phyloP scores from a whole-genome alignment of 2,329 filamentous ascomycete genomes.

The Aspergillus pseudoglaucus region DNA sequence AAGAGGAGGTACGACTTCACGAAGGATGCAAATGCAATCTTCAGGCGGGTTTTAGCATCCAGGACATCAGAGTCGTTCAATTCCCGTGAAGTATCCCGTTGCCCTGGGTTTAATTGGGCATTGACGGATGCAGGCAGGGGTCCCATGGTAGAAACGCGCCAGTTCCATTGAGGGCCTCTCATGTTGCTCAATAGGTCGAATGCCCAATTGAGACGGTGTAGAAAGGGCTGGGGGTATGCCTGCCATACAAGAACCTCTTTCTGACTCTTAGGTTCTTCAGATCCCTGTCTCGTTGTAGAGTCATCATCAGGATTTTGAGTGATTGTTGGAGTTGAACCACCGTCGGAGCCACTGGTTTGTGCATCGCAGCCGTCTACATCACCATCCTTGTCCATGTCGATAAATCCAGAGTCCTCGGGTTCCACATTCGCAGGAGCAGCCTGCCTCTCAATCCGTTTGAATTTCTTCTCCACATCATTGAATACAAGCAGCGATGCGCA shows the following conservation, averaged over 20 bases:
- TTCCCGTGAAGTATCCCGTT: constrained; percentile 7
- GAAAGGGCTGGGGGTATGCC: constrained; percentile 44
- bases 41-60: constrained; percentile 43
- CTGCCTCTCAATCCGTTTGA: constrained; percentile 48
- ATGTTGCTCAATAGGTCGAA: constrained; percentile 53
- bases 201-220: constrained; percentile 53
- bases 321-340: neutral
- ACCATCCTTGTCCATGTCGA: neutral
- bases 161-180: constrained; percentile 56
- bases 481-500: constrained; percentile 47
- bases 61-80: constrained; percentile 25
- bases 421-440: neutral
- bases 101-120: constrained; percentile 13
- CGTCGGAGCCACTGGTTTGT: neutral
- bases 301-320: neutral
- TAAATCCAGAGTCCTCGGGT: neutral
- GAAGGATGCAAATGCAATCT: constrained; percentile 42
- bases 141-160: constrained; percentile 45
- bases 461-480: constrained; percentile 51
- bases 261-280: neutral
- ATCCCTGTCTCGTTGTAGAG: neutral
- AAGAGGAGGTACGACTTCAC: constrained; percentile 58
- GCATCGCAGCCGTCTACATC: neutral
- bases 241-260: constrained; percentile 45
- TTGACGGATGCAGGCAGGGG: constrained; percentile 24